phyloP scores from a whole-genome alignment of 768 basidiomycete genomes.

The Udeniomyces megalosporus region DNA sequence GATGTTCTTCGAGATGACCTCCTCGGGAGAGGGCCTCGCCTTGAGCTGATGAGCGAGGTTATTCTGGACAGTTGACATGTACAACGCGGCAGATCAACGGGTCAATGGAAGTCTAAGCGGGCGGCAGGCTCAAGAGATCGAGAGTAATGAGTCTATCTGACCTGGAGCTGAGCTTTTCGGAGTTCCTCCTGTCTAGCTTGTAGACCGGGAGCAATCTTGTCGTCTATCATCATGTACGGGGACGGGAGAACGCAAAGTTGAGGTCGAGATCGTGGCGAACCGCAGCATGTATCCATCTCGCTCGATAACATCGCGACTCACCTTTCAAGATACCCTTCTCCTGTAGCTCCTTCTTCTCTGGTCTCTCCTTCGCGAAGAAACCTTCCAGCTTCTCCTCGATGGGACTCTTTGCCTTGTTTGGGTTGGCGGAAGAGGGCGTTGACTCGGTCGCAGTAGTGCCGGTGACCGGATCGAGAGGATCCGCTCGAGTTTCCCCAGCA shows the following conservation, averaged over 20 bases:
- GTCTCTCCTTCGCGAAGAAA: background rate
- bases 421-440: background rate
- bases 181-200: conserved; percentile 46
- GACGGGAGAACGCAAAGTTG: background rate
- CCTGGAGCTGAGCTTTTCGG: conserved; percentile 48
- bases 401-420: background rate
- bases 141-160: conserved; percentile 23
- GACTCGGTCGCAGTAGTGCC: background rate
- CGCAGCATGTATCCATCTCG: no score
- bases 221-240: conserved; percentile 34
- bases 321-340: conserved; percentile 58
- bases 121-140: background rate
- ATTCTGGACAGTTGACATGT: conserved; percentile 34
- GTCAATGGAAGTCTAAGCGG: background rate
- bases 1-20: conserved; percentile 51
- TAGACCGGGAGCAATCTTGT: conserved; percentile 45
- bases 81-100: background rate
- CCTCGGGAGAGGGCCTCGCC: conserved; percentile 43
- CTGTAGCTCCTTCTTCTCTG: conserved; percentile 36
- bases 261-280: no score
- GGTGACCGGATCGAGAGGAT: conserved; percentile 6
- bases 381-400: conserved; percentile 6
- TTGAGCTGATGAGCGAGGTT: conserved; percentile 47
- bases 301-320: conserved; percentile 21
- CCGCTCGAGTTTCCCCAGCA: background rate